Conservation (phyloP, 2,329 filamentous ascomycete genomes). For the Colletotrichum trifolii region DNA sequence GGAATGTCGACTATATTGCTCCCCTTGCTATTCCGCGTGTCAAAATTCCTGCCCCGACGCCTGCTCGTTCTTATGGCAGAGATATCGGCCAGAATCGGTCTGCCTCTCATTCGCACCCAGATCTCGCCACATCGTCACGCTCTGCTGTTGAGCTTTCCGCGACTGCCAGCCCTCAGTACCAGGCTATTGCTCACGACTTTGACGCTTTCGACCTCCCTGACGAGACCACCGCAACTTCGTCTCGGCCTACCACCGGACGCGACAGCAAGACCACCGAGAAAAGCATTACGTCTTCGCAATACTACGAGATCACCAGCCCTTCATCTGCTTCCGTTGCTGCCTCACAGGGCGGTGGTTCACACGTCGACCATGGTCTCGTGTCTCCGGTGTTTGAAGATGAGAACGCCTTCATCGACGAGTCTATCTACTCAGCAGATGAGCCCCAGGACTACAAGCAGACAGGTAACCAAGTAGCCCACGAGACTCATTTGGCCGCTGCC, state of each 20-base stretch:
- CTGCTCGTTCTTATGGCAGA: too few relatives aligned
- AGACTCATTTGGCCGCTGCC: background rate
- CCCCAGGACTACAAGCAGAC: background rate
- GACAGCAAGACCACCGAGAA: too few relatives aligned
- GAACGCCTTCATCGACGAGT: constrained; percentile 23
- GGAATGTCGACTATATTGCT: too few relatives aligned
- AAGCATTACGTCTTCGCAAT: background rate
- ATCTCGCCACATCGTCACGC: too few relatives aligned
- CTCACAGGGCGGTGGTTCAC: constrained; percentile 4
- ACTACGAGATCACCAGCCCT: constrained; percentile 3
- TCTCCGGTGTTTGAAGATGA: constrained; percentile 19
- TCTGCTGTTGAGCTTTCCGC: background rate
- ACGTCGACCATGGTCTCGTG: background rate
- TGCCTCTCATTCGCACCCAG: too few relatives aligned
- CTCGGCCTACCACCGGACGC: too few relatives aligned
- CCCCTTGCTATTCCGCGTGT: background rate
- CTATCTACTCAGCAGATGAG: constrained; percentile 2
- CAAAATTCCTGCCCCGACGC: background rate
- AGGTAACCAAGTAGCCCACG: too few relatives aligned
- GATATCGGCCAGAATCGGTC: too few relatives aligned
- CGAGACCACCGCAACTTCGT: too few relatives aligned
- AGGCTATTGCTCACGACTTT: background rate
- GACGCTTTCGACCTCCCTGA: too few relatives aligned
- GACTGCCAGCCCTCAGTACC: background rate
- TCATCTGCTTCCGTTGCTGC: constrained; percentile 5